Percentiles rank a stretch among this genome's conserved stretches.
phyloP scores from a whole-genome alignment of 1,284 basidiomycete genomes.

The Cutaneotrichosporon daszewskae region DNA sequence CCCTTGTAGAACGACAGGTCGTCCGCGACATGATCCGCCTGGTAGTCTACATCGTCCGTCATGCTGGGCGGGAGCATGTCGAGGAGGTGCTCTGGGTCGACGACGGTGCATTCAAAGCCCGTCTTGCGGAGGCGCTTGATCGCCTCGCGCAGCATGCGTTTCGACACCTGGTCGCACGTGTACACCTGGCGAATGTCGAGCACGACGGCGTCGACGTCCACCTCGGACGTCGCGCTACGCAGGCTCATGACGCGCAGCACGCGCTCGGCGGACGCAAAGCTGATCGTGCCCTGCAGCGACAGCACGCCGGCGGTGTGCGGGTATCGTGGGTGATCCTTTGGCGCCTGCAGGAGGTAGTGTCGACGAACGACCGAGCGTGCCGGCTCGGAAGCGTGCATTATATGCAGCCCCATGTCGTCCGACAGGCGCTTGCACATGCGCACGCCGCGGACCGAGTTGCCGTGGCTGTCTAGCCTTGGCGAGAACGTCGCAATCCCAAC shows the following conservation, averaged over 20 bases:
- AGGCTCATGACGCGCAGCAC: conserved; percentile 11
- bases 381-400: conserved; percentile 16
- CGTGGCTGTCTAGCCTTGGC: conserved; percentile 12
- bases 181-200: conserved; percentile 15
- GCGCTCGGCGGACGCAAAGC: conserved; percentile 16
- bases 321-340: neutral
- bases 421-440: conserved; percentile 9
- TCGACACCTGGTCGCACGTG: conserved; percentile 8
- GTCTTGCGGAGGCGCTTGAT: conserved; percentile 7
- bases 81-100: conserved; percentile 15
- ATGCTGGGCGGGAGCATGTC: conserved; percentile 2
- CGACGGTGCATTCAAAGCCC: conserved; percentile 3
- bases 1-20: conserved; percentile 6
- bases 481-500: conserved; percentile 17
- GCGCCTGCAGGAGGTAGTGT: conserved; percentile 12
- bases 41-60: conserved; percentile 4
- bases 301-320: conserved; percentile 7
- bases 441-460: conserved; percentile 13
- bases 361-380: conserved; percentile 12
- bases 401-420: conserved; percentile 21
- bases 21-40: no score
- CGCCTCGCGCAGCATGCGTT: conserved; percentile 13
- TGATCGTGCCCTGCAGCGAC: conserved; percentile 15
- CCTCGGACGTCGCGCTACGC: neutral
- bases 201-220: conserved; percentile 6